Evolutionary conservation across 352 stramenopile species (phyloP), one percentile per base, ranked within the genome.

Genomic region (Plasmopara viticola): DNA sequence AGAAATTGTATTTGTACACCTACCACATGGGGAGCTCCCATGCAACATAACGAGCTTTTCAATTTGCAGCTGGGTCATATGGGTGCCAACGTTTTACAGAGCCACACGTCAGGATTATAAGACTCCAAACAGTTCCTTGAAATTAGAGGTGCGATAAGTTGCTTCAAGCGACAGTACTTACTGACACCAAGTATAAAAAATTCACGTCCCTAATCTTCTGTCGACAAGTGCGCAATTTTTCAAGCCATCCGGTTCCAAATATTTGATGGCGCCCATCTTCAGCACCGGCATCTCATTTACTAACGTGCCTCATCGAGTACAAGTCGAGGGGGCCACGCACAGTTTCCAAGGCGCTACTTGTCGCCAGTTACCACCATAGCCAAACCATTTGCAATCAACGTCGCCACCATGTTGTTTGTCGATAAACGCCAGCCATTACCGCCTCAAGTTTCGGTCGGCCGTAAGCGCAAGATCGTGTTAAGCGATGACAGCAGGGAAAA

Each of bases 391-490:
- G 20, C 13, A 40, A 65, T 68, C 53, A 46, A 65, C 54, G 31
- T 31, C 18, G 6, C 37, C 35, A 43, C n/a, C 14, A 78, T 75
- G 66, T 31, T 75, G 51, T 60, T 75, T 51, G 45, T 75, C 17
- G 56, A 72, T 46, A 70, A 75, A 51, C 65, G 38, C 47, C 64
- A 61, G 47, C 29, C 42, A 9, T 45, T 54, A 44, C 41, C 53
- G 38, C 55, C 60, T 12, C 51, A 53, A 33, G 41, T 35, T 12
- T 35, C 30, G 35, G 38, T 34, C 6, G 46, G 53, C 12, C 70
- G 68, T 64, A 84, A 84, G 58, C 72, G 72, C 51, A 84, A 84
- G 53, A 64, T 80, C 42, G 50, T 78, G 10, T n/a, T 71, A 8
- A 48, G 55, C 33, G 60, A 72, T 37, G 60, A 68, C 42, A 56